phyloP scores from a whole-genome alignment of 2,329 filamentous ascomycete genomes.

The Xylariaceae sp. region DNA sequence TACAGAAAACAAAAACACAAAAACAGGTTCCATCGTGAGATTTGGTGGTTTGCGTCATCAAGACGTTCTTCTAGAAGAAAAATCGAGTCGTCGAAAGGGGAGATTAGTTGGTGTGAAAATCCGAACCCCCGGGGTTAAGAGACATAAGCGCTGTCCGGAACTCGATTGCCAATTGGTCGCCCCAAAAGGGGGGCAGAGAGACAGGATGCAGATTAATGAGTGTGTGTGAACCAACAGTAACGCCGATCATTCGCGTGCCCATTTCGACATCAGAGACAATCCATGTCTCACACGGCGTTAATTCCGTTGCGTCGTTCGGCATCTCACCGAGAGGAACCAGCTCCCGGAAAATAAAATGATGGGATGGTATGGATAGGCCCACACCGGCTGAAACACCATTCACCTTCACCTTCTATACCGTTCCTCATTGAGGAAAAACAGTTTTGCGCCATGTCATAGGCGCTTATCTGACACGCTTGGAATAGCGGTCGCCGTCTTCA shows the following conservation, averaged over 20 bases:
- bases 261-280: constrained; percentile 12
- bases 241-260: not conserved
- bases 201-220: too few relatives aligned
- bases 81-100: not conserved
- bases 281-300: constrained; percentile 1
- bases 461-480: constrained; percentile 26
- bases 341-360: not conserved
- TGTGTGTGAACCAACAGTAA: too few relatives aligned
- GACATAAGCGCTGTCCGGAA: too few relatives aligned
- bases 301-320: not conserved
- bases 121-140: constrained; percentile 8
- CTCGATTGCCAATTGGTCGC: not conserved
- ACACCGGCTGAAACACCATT: not conserved
- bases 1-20: constrained; percentile 2
- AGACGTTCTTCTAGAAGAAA: constrained; percentile 1
- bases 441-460: not conserved
- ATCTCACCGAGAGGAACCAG: not conserved
- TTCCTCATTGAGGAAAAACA: not conserved
- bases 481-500: constrained; percentile 19
- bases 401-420: too few relatives aligned
- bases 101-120: not conserved
- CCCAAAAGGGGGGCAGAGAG: constrained; percentile 13
- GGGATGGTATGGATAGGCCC: not conserved
- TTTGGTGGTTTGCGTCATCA: not conserved
- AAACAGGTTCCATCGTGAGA: too few relatives aligned